phyloP scores from a whole-genome alignment of 306 rosid species.

The Malus sylvestris region DNA sequence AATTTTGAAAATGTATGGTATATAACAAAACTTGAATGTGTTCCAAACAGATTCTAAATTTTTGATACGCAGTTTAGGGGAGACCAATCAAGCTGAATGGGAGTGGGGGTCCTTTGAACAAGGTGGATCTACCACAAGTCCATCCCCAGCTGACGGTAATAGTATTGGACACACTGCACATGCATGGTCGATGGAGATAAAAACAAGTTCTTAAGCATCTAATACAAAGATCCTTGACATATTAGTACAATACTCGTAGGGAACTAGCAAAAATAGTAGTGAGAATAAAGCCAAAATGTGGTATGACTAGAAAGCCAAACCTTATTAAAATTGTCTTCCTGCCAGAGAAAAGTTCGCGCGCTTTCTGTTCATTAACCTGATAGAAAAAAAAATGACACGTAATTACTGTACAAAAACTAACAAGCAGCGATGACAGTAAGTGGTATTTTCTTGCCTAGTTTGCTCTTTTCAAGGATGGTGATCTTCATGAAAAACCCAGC shows the following conservation, averaged over 20 bases:
- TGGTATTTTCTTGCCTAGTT: conserved; percentile 7
- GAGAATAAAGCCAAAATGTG: conserved; percentile 8
- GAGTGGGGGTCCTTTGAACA: neutral
- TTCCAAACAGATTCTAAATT: neutral
- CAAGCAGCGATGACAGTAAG: neutral
- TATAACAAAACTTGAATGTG: neutral
- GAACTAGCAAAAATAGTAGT: neutral
- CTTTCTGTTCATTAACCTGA: conserved; percentile 66
- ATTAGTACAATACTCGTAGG: conserved; percentile 1
- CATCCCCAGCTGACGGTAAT: neutral
- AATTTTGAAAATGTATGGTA: neutral
- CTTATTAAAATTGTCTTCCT: conserved; percentile 52
- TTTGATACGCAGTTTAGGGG: neutral
- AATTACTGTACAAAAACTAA: conserved; percentile 3
- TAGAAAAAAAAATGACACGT: conserved; percentile 14
- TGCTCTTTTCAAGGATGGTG: neutral
- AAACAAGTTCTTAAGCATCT: neutral
- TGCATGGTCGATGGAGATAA: neutral
- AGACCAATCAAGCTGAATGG: neutral
- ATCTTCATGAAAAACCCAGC: conserved; percentile 4
- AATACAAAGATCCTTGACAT: neutral
- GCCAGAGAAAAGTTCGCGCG: conserved; percentile 37
- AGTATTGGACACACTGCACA: neutral
- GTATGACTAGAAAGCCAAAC: conserved; percentile 34
- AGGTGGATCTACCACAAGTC: neutral